Conservation (phyloP, 106 monocot genomes). For the Dendrobium huoshanense region DNA sequence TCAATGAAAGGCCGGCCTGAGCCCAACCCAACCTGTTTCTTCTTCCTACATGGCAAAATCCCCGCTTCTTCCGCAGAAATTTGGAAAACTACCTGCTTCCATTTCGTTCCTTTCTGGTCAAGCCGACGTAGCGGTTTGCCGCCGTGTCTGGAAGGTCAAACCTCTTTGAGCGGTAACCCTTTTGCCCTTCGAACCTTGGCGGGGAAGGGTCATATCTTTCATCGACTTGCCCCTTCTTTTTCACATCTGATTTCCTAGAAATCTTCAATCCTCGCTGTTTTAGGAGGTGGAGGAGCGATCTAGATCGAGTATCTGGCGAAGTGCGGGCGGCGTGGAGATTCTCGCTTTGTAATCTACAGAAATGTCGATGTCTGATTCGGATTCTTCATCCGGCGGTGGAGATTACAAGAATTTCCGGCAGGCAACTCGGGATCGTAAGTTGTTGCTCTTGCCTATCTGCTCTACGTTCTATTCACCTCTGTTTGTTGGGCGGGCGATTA, state of each 20-base stretch:
- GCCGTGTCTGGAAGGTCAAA: background rate
- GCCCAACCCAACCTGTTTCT: background rate
- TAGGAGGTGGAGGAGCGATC: background rate
- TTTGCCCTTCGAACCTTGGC: background rate
- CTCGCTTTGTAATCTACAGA: background rate
- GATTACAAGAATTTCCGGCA: conserved; percentile 52
- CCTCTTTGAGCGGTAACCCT: background rate
- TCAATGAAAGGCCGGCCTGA: background rate
- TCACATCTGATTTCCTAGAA: background rate
- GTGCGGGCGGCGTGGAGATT: background rate
- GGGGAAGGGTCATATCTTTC: background rate
- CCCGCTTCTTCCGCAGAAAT: too few relatives aligned
- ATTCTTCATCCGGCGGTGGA: conserved; percentile 23
- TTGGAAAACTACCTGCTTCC: background rate
- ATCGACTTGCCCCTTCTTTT: background rate
- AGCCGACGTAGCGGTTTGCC: background rate
- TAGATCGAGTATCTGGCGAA: background rate
- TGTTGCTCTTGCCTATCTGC: background rate
- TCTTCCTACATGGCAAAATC: background rate
- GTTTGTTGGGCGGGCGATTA: background rate
- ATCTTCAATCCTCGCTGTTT: background rate
- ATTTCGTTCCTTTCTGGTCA: conserved; percentile 7
- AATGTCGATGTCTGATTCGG: conserved; percentile 53
- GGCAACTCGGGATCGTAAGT: conserved; percentile 48
- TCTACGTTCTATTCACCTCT: background rate